Evolutionary conservation across 345 rosid species (phyloP), one percentile per base, ranked within the genome.

Genomic region (Eucalyptus melliodora): DNA sequence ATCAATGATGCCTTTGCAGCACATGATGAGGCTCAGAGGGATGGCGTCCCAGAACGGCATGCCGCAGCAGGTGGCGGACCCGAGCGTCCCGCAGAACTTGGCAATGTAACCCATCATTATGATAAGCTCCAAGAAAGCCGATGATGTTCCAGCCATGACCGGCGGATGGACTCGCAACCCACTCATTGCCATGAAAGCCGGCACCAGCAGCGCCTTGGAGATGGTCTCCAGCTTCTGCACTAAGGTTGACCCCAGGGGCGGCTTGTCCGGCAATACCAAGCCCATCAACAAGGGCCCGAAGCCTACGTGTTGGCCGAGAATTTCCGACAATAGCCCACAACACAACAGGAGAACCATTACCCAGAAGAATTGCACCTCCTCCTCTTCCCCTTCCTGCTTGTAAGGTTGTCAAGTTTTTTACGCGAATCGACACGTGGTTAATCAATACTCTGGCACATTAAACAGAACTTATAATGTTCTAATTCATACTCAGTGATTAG

Each of bases 21-120:
- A 89, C 93, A 93, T 90, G 82, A 93, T 90, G 59, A 93, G 91
- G 56, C 91, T 89, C 65, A 93, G 91, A 30, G 92, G 81, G 85
- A 91, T 87, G 50, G 92, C 90, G 23, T 93, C 95, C 88, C 88
- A 72, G 34, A 90, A 51, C 15, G 91, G 92, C 91, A 92, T 87
- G 65, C 90, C 65, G 86, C 88, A 90, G 86, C 88, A 60, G 31
- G 92, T 87, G 40, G 92, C 89, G 16, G 92, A 91, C 27, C 91
- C 21, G 7, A 91, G 85, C 5, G 92, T 87, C 53, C 92, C 93
- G 11, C 88, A 16, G 86, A 91, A 49, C 89, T 93, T 93, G 55
- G 82, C 65, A 12, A 86, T 27, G 47, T 86, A 86, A 34, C 93
- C 92, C 44, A 86, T 50, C 8, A 91, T 72, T 26, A 89, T 89